These are phyloP conservation scores for Trifolium pratense DNA, from an alignment of 306 rosid species.

Conservation along the genomic window DNA sequence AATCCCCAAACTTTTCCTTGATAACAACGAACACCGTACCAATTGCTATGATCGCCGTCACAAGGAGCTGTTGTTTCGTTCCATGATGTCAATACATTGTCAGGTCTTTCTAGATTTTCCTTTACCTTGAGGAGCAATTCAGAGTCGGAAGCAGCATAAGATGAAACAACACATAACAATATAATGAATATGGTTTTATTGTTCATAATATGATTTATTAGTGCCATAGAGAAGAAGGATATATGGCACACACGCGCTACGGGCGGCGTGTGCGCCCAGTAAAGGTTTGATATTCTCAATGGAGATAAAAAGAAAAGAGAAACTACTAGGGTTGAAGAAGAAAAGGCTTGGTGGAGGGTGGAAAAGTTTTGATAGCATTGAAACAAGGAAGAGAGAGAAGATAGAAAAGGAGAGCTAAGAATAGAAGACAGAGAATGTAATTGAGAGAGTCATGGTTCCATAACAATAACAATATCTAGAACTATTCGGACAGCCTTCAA, in stretches of 20 bases:
- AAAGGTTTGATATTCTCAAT: constrained; percentile 41
- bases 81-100: constrained; percentile 52
- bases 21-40: constrained; percentile 72
- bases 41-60: constrained; percentile 35
- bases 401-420: constrained; percentile 43
- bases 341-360: constrained; percentile 35
- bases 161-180: constrained; percentile 8
- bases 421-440: constrained; percentile 44
- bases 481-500: constrained; percentile 51
- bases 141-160: constrained; percentile 42
- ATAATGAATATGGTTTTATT: not conserved
- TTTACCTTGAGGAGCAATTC: constrained; percentile 71
- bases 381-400: constrained; percentile 7
- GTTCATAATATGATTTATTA: not conserved
- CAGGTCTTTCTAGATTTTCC: constrained; percentile 39
- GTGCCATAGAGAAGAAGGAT: constrained; percentile 48
- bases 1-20: constrained; percentile 63
- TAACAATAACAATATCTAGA: constrained; percentile 33
- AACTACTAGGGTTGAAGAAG: constrained; percentile 30
- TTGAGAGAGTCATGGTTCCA: constrained; percentile 33
- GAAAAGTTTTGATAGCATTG: constrained; percentile 52
- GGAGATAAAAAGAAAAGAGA: constrained; percentile 16
- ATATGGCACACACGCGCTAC: constrained; percentile 46
- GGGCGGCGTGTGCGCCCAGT: constrained; percentile 66
- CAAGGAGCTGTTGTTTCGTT: constrained; percentile 52